Evolutionary conservation across 192 early-diverging fungal species (phyloP), one percentile per base, ranked within the genome.

Genomic region (Pilobolus umbonatus): DNA sequence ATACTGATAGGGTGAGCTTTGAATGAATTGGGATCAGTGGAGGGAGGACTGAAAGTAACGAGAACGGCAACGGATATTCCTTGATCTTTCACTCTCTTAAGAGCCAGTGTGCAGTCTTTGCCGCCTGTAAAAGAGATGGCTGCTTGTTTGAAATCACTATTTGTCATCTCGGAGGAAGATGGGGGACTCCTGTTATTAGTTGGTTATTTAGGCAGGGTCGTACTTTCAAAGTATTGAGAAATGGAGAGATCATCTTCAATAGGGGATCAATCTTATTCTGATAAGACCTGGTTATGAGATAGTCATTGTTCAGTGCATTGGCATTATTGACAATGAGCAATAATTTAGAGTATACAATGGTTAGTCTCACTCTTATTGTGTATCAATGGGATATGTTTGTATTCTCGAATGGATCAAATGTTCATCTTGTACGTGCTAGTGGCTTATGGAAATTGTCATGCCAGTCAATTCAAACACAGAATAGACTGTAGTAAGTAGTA

Each of bases 61-160:
- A 85, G 68, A 0, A 78, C 55, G 0, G 73, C 72, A 0, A 78
- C 65, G 5, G 71, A 56, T 2, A 55, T 61, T 14, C 62, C 65
- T 38, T 71, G 68, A 11, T 71, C 65, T 6, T 72, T 54, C 3
- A 71, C 60, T 21, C 69, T 28, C 35, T 76, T 71, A 31, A 82
- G 42, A 11, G 80, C 74, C 31, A 85, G 56, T 31, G 75, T 72
- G 34, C 75, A 82, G 61, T 85, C 83, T 68, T 85, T 85, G 24
- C 83, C 83, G 38, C 83, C 83, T 3, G 83, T 85, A 60, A 79
- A 85, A 29, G 74, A 77, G 17, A 84, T 54, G 10, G 78, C 82
- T 1, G 73, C 77, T 17, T 28, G 21, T 35, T 34, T 40, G 36
- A 21, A n/a, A 19, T 32, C 19, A 32, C 19, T 7, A 43, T 17